Evolutionary conservation across 192 early-diverging fungal species (phyloP).

Genomic region (Endogone sp.): DNA sequence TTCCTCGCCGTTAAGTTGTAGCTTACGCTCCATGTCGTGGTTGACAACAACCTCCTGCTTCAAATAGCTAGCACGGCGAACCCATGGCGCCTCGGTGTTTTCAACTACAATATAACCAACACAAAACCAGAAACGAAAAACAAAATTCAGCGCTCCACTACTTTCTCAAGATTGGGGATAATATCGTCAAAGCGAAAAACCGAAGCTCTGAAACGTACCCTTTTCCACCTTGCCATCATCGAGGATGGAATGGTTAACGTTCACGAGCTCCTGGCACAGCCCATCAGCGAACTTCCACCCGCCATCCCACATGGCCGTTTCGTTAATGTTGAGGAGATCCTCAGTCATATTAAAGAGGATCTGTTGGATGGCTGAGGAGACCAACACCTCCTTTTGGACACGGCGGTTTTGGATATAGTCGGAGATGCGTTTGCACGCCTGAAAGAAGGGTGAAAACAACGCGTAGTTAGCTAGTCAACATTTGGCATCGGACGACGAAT

Average conservation of each 20-base stretch:
- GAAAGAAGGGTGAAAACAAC: too few relatives aligned
- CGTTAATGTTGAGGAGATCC: constrained; percentile 47
- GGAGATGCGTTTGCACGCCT: constrained; percentile 33
- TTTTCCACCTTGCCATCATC: constrained; percentile 51
- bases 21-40: constrained; percentile 71
- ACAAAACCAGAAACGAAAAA: not conserved
- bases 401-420: constrained; percentile 41
- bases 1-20: constrained; percentile 73
- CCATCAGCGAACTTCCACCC: constrained; percentile 46
- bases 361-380: constrained; percentile 43
- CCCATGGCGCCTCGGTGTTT: constrained; percentile 69
- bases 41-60: constrained; percentile 80
- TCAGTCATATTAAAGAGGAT: constrained; percentile 56
- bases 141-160: not conserved
- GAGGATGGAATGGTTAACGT: constrained; percentile 39
- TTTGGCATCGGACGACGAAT: too few relatives aligned
- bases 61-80: constrained; percentile 70
- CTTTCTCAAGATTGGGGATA: not conserved
- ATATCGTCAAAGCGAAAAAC: too few relatives aligned
- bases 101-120: constrained; percentile 22
- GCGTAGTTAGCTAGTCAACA: not conserved
- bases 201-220: constrained; percentile 24
- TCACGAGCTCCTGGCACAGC: constrained; percentile 40
- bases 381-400: constrained; percentile 36
- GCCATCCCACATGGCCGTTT: constrained; percentile 58